Conservation (phyloP, 2,329 filamentous ascomycete genomes). For the Paracoccidioides lutzii region DNA sequence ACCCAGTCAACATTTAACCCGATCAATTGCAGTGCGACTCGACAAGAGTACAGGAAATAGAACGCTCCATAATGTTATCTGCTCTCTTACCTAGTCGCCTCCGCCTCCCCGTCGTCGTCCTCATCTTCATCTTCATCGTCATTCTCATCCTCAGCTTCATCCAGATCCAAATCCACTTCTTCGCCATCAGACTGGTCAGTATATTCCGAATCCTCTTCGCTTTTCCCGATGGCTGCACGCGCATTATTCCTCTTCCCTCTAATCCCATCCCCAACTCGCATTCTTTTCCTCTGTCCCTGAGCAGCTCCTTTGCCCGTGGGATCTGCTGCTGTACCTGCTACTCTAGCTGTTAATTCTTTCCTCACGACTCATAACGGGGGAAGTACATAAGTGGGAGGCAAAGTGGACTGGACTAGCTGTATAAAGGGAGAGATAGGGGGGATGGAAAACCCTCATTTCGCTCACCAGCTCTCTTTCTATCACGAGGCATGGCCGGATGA, state of each 20-base stretch:
- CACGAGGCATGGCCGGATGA: background rate
- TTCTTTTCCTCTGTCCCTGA: background rate
- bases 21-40: background rate
- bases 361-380: background rate
- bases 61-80: background rate
- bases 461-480: slow-evolving; percentile 1
- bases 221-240: background rate
- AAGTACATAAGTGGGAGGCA: background rate
- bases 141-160: background rate
- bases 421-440: background rate
- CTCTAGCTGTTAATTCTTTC: background rate
- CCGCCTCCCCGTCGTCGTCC: slow-evolving; percentile 5
- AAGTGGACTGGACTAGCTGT: too few species aligned
- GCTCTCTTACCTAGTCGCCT: slow-evolving; percentile 7
- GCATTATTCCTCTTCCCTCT: background rate
- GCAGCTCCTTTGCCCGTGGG: too few species aligned
- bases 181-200: background rate
- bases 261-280: background rate
- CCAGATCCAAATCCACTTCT: background rate
- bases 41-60: background rate
- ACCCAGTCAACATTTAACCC: background rate
- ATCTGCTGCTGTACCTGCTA: background rate
- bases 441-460: background rate
- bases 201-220: background rate
- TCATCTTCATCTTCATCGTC: slow-evolving; percentile 3